Conservation (phyloP, 768 basidiomycete species). For the Strobilomyces echinocephalus region DNA sequence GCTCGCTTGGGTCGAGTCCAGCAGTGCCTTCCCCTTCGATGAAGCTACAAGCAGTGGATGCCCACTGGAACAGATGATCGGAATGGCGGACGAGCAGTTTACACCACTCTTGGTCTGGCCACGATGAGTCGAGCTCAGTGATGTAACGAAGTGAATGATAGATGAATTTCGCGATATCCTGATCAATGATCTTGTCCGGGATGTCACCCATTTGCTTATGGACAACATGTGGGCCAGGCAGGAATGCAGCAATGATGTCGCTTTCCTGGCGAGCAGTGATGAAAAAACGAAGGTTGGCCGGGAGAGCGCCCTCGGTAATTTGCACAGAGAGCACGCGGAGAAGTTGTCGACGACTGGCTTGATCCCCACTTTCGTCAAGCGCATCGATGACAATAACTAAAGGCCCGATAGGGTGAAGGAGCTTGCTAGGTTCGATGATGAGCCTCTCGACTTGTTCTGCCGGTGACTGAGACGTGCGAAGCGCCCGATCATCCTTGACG, state of each 20-base stretch:
- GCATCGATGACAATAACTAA: not conserved
- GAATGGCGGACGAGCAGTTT: not conserved
- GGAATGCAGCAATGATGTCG: not conserved
- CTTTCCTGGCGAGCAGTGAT: not conserved
- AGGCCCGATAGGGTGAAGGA: not conserved
- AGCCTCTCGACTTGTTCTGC: not conserved
- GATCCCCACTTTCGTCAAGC: not conserved
- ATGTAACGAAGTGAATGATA: not conserved
- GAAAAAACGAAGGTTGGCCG: not conserved
- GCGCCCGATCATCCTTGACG: not conserved
- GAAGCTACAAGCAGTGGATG: not conserved
- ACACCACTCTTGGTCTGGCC: conserved; percentile 8
- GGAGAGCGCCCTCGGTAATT: not conserved
- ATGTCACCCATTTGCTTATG: not conserved
- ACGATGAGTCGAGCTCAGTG: not conserved
- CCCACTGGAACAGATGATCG: not conserved
- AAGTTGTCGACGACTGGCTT: not conserved
- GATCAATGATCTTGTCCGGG: not conserved
- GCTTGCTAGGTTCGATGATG: not conserved
- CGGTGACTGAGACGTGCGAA: not conserved
- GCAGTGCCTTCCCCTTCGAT: not conserved
- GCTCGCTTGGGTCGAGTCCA: not conserved
- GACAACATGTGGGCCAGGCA: not conserved
- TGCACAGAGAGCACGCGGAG: not conserved
- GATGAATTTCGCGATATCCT: conserved; percentile 1